Evolutionary conservation across 768 basidiomycete species (phyloP).

Genomic region (Suillus paluster): DNA sequence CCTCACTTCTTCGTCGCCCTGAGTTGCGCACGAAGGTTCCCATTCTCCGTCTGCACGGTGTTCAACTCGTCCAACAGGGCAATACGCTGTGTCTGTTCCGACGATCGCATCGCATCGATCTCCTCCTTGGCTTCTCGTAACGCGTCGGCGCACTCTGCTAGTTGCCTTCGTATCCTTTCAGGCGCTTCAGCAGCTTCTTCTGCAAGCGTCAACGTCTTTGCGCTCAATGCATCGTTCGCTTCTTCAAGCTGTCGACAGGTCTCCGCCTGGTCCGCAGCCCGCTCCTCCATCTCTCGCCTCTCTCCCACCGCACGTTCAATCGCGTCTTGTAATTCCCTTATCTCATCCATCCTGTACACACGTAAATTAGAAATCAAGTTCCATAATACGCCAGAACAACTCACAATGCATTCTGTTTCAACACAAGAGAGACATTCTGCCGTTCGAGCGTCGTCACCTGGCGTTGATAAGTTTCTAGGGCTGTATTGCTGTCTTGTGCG

Average conservation of each 20-base stretch:
- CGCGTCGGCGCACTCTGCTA: slow-evolving; percentile 62
- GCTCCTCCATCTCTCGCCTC: slow-evolving; percentile 70
- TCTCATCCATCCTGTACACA: slow-evolving; percentile 73
- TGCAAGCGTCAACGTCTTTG: slow-evolving; percentile 59
- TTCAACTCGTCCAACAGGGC: slow-evolving; percentile 90
- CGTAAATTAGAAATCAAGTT: slow-evolving; percentile 2
- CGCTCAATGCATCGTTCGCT: slow-evolving; percentile 78
- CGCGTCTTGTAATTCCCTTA: slow-evolving; percentile 59
- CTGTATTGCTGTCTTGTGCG: slow-evolving; percentile 77
- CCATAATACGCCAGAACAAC: slow-evolving; percentile 25
- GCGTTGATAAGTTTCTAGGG: slow-evolving; percentile 89
- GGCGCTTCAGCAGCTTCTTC: slow-evolving; percentile 42
- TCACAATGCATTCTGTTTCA: slow-evolving; percentile 62
- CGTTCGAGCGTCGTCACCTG: slow-evolving; percentile 84
- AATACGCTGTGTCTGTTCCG: slow-evolving; percentile 82
- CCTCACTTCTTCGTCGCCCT: slow-evolving; percentile 49
- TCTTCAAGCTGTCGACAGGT: slow-evolving; percentile 74
- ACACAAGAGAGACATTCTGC: slow-evolving; percentile 57
- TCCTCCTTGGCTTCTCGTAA: slow-evolving; percentile 71
- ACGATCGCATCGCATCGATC: slow-evolving; percentile 64
- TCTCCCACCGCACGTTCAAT: slow-evolving; percentile 64
- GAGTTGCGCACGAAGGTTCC: slow-evolving; percentile 69
- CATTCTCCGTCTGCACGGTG: slow-evolving; percentile 79
- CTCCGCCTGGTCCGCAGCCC: slow-evolving; percentile 74
- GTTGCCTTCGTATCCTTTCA: slow-evolving; percentile 58